Conservation (phyloP, 2,329 filamentous ascomycete genomes). For the Mollisia scopiformis region DNA sequence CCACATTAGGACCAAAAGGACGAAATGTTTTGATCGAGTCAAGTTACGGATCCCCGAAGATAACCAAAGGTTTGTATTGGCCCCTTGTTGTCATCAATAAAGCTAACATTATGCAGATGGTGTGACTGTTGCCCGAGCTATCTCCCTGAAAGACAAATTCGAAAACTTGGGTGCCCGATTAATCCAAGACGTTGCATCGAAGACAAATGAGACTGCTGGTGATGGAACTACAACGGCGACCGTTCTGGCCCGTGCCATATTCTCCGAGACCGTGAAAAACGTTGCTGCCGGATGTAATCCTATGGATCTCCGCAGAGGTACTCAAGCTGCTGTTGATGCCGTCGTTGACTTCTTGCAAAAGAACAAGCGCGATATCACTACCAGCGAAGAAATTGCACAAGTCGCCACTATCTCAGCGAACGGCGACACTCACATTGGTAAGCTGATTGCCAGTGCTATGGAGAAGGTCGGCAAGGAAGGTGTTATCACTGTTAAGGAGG, state of each 20-base stretch:
- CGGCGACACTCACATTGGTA: slow-evolving; percentile 91
- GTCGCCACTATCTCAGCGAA: slow-evolving; percentile 98
- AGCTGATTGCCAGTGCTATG: slow-evolving; percentile 97
- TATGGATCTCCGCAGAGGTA: slow-evolving; percentile 97
- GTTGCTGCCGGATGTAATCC: slow-evolving; percentile 99
- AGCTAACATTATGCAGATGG: slow-evolving; percentile 60
- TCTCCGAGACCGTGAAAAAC: slow-evolving; percentile 99
- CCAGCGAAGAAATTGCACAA: slow-evolving; percentile 94
- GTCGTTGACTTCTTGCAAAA: slow-evolving; percentile 92
- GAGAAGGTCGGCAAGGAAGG: slow-evolving; percentile 99
- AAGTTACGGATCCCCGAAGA: slow-evolving; percentile 98
- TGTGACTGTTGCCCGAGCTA: slow-evolving; percentile 87
- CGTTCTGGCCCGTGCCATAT: slow-evolving; percentile 95
- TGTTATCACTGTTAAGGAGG: slow-evolving; percentile 99
- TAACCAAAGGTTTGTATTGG: slow-evolving; percentile 83
- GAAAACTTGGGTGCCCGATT: slow-evolving; percentile 98
- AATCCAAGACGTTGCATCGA: slow-evolving; percentile 96
- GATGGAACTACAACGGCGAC: slow-evolving; percentile 98
- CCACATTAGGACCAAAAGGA: slow-evolving; percentile 96
- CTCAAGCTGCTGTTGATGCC: slow-evolving; percentile 92
- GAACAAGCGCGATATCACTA: slow-evolving; percentile 98
- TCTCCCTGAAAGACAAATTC: slow-evolving; percentile 97
- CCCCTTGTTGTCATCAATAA: background rate
- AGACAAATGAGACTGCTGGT: slow-evolving; percentile 99
- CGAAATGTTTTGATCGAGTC: slow-evolving; percentile 98